Conservation (phyloP, 2,329 filamentous ascomycete species). For the Lasiodiplodia theobromae region DNA sequence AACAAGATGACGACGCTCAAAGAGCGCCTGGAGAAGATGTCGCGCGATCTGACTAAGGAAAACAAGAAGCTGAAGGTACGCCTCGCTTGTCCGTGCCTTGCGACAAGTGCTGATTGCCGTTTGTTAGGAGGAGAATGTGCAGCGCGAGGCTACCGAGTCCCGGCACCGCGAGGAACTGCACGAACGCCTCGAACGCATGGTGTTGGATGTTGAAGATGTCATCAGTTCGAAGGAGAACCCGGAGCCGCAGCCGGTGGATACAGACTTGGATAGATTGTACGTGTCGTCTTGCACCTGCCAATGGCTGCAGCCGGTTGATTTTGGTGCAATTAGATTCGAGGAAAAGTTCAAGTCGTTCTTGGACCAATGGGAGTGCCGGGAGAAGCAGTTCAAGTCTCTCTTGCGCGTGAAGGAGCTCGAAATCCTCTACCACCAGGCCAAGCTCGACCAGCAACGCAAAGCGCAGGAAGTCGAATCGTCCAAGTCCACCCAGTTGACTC, state of each 20-base stretch:
- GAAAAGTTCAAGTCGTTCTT: constrained; percentile 95
- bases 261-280: constrained; percentile 89
- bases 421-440: constrained; percentile 88
- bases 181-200: constrained; percentile 78
- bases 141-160: constrained; percentile 85
- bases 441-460: constrained; percentile 89
- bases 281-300: constrained; percentile 42
- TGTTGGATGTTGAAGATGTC: constrained; percentile 86
- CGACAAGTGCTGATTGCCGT: constrained; percentile 31
- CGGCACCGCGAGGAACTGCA: constrained; percentile 84
- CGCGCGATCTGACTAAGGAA: constrained; percentile 90
- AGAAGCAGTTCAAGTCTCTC: constrained; percentile 90
- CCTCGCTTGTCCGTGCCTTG: constrained; percentile 24
- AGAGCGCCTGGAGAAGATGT: constrained; percentile 96
- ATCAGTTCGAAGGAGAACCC: constrained; percentile 82
- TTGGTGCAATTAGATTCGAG: constrained; percentile 47
- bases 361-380: constrained; percentile 95
- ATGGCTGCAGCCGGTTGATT: constrained; percentile 36
- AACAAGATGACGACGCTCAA: constrained; percentile 91
- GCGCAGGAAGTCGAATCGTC: constrained; percentile 80
- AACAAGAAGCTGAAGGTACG: constrained; percentile 97
- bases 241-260: constrained; percentile 75
- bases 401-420: constrained; percentile 95
- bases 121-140: constrained; percentile 79
- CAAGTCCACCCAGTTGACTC: constrained; percentile 83